Base-by-base conservation (phyloP, 495 filamentous ascomycete genomes). In the Mycothermus thermophilus region DNA sequence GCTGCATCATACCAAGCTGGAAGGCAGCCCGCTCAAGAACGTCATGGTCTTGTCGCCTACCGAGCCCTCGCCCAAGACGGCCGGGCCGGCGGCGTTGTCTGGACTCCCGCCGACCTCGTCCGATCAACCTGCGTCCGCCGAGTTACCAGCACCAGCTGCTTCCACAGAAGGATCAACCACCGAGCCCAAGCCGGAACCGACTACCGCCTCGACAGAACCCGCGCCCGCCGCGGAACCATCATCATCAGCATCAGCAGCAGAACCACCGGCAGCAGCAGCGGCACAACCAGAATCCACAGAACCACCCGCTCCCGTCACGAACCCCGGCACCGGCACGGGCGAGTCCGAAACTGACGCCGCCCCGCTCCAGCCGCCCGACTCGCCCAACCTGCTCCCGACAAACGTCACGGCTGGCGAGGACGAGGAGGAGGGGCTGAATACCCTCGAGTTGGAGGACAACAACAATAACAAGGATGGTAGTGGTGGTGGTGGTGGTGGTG, bases 21-120 rank as follows among this genome's bases (percentile, higher is more conserved):
- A 67, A 36, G 64, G 62, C 9, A 68, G 63, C 21, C 64, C 64
- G 2, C 41, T 67, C 4, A 67, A 64, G 44, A 58, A 67, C 28
- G 59, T 66, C 21, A 50, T 65, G 26, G 31, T 56, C 20, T 38
- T 34, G 18, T 61, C 56, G 26, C 58, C 58, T 12, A 52, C 54
- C 8, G 54, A 55, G 13, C 37, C 52, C 14, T 44, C 51, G 9
- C 42, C 48, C 3, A 19, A 35, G 35, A 18, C 39, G 6, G 15
- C 38, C 9, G 45, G 37, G 11, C 26, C 41, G 1, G 22, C 27
- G 10, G 20, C 30, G 3, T 21, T 31, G 19, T 20, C 28, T 8
- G 27, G 32, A 13, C 23, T 23, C 12, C 19, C 34, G 8, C 11
- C 25, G 12, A 6, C 18, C 2, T 24, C 23, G 18, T 31, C 33